Evolutionary conservation across 2,329 filamentous ascomycete species (phyloP).

Genomic region (Pseudogymnoascus destructans): DNA sequence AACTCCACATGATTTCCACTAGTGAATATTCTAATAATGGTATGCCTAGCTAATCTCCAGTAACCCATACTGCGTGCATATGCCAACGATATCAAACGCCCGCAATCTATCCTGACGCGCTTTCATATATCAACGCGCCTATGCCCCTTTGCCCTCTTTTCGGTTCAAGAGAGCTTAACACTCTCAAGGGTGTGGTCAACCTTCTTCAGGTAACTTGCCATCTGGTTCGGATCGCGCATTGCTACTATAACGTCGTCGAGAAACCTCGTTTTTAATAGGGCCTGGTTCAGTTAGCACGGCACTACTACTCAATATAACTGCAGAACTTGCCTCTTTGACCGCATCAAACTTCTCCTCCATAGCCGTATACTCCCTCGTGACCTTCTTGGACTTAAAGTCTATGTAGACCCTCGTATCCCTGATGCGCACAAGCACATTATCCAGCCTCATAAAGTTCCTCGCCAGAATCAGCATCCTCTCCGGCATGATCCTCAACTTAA

Average conservation of each 20-base stretch:
- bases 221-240: conserved; percentile 65
- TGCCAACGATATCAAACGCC: neutral
- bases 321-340: conserved; percentile 50
- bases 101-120: neutral
- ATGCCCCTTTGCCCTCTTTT: neutral
- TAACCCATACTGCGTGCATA: neutral
- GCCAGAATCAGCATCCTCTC: conserved; percentile 71
- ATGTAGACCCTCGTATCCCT: conserved; percentile 86
- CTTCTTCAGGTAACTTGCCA: conserved; percentile 55
- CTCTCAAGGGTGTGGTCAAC: conserved; percentile 55
- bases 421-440: conserved; percentile 77
- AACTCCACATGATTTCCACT: neutral
- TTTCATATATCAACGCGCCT: neutral
- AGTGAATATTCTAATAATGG: neutral
- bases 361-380: conserved; percentile 83
- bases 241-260: conserved; percentile 65
- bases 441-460: conserved; percentile 83
- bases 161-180: conserved; percentile 12
- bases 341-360: conserved; percentile 70
- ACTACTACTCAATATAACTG: neutral
- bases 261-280: conserved; percentile 33
- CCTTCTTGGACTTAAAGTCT: conserved; percentile 66
- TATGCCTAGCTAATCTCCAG: neutral
- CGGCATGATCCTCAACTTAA: conserved; percentile 89
- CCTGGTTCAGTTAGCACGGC: conserved; percentile 26